These are phyloP conservation scores for Fusarium odoratissimum DNA, from an alignment of 2,329 filamentous ascomycete genomes.

Conservation along the genomic window DNA sequence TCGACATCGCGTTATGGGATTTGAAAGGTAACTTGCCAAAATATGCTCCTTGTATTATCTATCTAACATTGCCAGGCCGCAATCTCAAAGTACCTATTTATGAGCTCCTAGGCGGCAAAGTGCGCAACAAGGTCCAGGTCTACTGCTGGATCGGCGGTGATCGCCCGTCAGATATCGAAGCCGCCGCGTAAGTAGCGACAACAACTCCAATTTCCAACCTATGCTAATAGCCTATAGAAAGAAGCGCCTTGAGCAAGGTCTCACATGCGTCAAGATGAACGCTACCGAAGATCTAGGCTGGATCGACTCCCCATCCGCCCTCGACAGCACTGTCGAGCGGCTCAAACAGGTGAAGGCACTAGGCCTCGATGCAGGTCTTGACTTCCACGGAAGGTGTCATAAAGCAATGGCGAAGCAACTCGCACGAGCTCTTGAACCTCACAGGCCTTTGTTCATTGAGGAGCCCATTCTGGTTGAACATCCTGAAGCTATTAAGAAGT, in stretches of 20 bases:
- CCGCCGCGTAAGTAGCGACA: conserved; percentile 62
- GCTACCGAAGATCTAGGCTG: conserved; percentile 80
- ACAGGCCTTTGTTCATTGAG: conserved; percentile 80
- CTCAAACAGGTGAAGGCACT: conserved; percentile 75
- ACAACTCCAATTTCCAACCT: conserved; percentile 56
- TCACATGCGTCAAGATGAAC: conserved; percentile 81
- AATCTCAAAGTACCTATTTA: conserved; percentile 74
- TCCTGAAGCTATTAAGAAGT: conserved; percentile 66
- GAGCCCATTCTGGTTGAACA: conserved; percentile 79
- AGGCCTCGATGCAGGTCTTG: conserved; percentile 78
- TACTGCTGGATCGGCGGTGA: conserved; percentile 86
- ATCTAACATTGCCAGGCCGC: too few relatives aligned
- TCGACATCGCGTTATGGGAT: conserved; percentile 86
- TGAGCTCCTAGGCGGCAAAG: conserved; percentile 79
- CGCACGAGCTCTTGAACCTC: conserved; percentile 72
- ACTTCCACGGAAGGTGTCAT: conserved; percentile 82
- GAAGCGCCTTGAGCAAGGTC: conserved; percentile 54
- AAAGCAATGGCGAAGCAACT: conserved; percentile 86
- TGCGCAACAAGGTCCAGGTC: conserved; percentile 75
- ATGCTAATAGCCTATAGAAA: conserved; percentile 47
- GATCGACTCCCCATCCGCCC: conserved; percentile 75
- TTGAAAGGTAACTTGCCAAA: conserved; percentile 63
- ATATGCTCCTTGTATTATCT: too few relatives aligned
- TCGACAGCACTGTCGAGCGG: conserved; percentile 73
- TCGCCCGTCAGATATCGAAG: conserved; percentile 73